Conservation (phyloP, 768 basidiomycete genomes). For the Leccinum longicurvipes region DNA sequence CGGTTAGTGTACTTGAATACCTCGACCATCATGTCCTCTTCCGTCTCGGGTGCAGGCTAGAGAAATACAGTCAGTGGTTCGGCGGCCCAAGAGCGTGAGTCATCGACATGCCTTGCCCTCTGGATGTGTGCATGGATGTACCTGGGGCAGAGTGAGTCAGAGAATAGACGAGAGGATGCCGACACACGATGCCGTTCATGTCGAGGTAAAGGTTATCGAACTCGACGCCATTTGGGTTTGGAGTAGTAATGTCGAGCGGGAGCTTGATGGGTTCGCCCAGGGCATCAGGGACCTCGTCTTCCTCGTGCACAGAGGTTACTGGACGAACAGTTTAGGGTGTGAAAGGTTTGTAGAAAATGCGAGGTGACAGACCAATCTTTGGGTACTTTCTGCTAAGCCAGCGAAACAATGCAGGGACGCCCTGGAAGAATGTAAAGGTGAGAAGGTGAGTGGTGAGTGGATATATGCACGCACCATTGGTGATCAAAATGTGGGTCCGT, state of each 20-base stretch:
- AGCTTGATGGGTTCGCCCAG: slow-evolving; percentile 65
- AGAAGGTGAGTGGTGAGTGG: not conserved
- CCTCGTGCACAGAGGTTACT: slow-evolving; percentile 83
- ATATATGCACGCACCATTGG: slow-evolving; percentile 18
- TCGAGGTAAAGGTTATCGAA: slow-evolving; percentile 97
- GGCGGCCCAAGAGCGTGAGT: not conserved
- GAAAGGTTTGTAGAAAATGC: not conserved
- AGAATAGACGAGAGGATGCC: not conserved
- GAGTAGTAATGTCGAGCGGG: slow-evolving; percentile 71
- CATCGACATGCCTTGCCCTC: slow-evolving; percentile 75
- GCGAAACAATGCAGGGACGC: slow-evolving; percentile 96
- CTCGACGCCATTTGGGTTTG: slow-evolving; percentile 95
- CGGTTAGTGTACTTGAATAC: slow-evolving; percentile 96
- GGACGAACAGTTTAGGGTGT: not conserved
- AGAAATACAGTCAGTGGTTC: not conserved
- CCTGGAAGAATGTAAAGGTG: slow-evolving; percentile 44
- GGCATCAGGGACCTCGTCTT: slow-evolving; percentile 69
- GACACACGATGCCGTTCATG: slow-evolving; percentile 95
- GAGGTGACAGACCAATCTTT: slow-evolving; percentile 71
- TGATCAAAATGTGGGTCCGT: not conserved
- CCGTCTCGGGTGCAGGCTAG: slow-evolving; percentile 93
- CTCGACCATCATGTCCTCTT: slow-evolving; percentile 99
- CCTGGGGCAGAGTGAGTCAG: slow-evolving; percentile 39
- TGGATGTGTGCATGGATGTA: slow-evolving; percentile 98
- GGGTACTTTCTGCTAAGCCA: slow-evolving; percentile 99